Evolutionary conservation across 306 rosid species (phyloP).

Genomic region (Rosa lucieae): DNA sequence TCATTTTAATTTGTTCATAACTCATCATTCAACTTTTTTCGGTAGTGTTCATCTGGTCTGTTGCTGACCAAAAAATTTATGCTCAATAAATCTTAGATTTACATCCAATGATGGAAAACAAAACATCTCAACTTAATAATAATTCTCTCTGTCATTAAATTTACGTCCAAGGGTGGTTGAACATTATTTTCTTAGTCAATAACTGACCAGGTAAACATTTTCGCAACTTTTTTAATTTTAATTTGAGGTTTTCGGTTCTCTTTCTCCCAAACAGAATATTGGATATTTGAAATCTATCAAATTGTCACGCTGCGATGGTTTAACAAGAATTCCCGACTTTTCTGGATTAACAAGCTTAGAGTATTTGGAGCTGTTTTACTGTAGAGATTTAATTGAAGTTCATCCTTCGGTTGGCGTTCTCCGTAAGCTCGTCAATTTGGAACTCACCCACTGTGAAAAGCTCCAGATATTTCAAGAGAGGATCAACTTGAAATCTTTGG

Average conservation of each 20-base stretch:
- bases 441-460: accelerated
- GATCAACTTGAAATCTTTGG: neutral
- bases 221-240: too few species aligned
- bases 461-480: neutral
- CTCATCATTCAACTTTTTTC: neutral
- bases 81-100: too few species aligned
- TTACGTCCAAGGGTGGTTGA: too few species aligned
- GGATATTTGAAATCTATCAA: neutral
- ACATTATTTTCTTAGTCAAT: too few species aligned
- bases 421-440: neutral
- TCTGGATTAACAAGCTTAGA: neutral
- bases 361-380: accelerated
- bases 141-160: too few species aligned
- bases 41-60: too few species aligned
- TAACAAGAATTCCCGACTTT: neutral
- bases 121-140: too few species aligned
- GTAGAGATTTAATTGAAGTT: neutral
- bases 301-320: neutral
- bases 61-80: too few species aligned
- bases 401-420: neutral
- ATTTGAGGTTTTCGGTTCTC: neutral
- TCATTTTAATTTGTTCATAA: too few species aligned
- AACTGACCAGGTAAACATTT: too few species aligned
- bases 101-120: too few species aligned
- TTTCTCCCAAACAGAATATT: neutral